Conservation (phyloP, 2,329 filamentous ascomycete species). For the Paradendryphiella salina region DNA sequence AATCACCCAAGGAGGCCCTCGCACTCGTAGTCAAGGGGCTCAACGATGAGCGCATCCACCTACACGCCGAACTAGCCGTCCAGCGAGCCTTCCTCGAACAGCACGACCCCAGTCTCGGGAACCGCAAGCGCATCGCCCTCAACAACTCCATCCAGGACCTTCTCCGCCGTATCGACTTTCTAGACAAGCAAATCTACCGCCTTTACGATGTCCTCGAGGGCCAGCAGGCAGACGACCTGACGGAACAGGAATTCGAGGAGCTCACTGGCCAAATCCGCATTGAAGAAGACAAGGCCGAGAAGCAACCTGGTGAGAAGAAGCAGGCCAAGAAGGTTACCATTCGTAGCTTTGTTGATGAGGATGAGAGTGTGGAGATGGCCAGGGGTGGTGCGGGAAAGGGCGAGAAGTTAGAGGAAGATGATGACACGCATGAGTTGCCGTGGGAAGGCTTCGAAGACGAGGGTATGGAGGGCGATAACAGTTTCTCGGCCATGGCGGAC, state of each 20-base stretch:
- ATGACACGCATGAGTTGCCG: conserved; percentile 43
- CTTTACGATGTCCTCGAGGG: conserved; percentile 83
- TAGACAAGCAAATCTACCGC: conserved; percentile 78
- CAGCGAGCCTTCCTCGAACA: conserved; percentile 64
- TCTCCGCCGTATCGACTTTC: conserved; percentile 67
- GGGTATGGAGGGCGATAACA: conserved; percentile 17
- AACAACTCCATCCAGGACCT: conserved; percentile 64
- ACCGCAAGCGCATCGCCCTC: conserved; percentile 65
- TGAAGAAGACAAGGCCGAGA: conserved; percentile 43
- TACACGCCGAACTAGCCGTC: conserved; percentile 69
- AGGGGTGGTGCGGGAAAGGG: background rate
- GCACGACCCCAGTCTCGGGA: conserved; percentile 64
- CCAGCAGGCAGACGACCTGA: conserved; percentile 65
- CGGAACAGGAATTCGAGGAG: conserved; percentile 49
- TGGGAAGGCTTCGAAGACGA: conserved; percentile 48
- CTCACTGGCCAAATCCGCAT: conserved; percentile 49
- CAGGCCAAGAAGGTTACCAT: conserved; percentile 45
- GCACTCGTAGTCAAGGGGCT: conserved; percentile 82
- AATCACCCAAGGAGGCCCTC: conserved; percentile 71
- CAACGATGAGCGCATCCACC: conserved; percentile 76
- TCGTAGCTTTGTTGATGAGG: conserved; percentile 41
- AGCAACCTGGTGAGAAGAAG: conserved; percentile 28
- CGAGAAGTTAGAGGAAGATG: conserved; percentile 14
- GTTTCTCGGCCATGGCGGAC: conserved; percentile 17
- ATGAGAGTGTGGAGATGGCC: conserved; percentile 28